Base-by-base conservation (phyloP, 306 rosid species). In the Prunus armeniaca region DNA sequence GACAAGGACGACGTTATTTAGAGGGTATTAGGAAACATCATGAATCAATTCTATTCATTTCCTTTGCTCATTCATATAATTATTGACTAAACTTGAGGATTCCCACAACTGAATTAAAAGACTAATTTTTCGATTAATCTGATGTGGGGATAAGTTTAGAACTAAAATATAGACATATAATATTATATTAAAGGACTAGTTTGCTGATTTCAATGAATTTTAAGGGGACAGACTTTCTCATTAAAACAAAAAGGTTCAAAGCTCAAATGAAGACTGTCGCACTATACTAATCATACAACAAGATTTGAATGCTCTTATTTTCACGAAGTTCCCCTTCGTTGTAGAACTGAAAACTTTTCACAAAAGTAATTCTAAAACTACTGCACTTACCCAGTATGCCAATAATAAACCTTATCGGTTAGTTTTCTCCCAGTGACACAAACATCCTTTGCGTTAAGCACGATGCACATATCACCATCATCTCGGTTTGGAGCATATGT, bases 401-500 rank as follows among this genome's bases (percentile, higher is more conserved):
- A 94, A 74, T 84, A 82, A 87, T 92, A 92, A 80, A 90, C 73
- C 88, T 95, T 95, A 82, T 95, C 78, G 22, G 92, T 95, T 51
- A 92, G 96, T 72, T 95, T 95, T 78, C 96, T 85, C 41, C 98
- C 98, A 3, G 98, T 81, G 84, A 92, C 96, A 76, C 86, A 79
- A 62, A 94, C 65, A 81, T 92, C 98, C 83, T 95, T 90, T 43
- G 98, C 97, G 70, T 95, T 95, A 79, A 92, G 97, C 80, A 95
- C 97, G 41, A 95, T 75, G 82, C 98, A 92, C 95, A 95, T 91
- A 79, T 95, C 97, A 61, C 98, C 98, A 73, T 95, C 97, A 5
- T 95, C 97, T 65, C 91, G 97, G 79, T 92, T 71, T 56, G 98
- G 98, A 25, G 97, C 50, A 28, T 95, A 92, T 10, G 96, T 95